A percentile compares a stretch with the other conserved stretches of the same genome.
Evolutionary conservation across 75 land plant genomes (phyloP).

Genomic region (Adiantum capillusveneris): DNA sequence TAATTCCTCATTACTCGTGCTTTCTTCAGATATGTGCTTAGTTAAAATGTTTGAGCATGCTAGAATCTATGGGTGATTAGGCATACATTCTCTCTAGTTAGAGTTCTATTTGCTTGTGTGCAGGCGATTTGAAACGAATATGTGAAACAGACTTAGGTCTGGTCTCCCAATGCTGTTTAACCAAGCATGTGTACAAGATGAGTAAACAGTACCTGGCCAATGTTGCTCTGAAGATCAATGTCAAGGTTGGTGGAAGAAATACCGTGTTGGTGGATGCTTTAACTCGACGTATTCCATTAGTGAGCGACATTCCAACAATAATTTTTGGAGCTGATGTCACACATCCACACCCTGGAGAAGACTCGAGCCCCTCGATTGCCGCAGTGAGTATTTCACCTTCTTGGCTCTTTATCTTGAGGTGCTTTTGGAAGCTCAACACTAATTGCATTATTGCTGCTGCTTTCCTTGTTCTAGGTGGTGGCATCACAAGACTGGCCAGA

Average conservation of each 20-base stretch:
- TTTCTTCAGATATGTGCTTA: too few relatives aligned
- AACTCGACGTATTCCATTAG: conserved; percentile 62
- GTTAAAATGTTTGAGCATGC: too few relatives aligned
- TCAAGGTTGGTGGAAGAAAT: conserved; percentile 95
- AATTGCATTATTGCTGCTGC: not conserved
- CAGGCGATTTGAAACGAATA: conserved; percentile 87
- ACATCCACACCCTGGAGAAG: conserved; percentile 93
- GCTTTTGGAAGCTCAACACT: too few relatives aligned
- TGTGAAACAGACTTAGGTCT: conserved; percentile 90
- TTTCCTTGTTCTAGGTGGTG: conserved; percentile 50
- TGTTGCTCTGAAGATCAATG: conserved; percentile 87
- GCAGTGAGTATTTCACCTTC: conserved; percentile 42
- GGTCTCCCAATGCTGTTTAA: conserved; percentile 83
- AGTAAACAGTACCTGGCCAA: conserved; percentile 89
- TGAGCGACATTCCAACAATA: conserved; percentile 91
- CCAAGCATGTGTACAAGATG: conserved; percentile 82
- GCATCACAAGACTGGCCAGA: conserved; percentile 99
- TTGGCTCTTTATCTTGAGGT: too few relatives aligned
- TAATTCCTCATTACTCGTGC: too few relatives aligned
- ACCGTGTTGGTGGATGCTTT: conserved; percentile 85
- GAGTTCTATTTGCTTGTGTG: too few relatives aligned
- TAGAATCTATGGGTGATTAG: too few relatives aligned
- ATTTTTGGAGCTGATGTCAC: conserved; percentile 99
- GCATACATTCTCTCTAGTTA: too few relatives aligned
- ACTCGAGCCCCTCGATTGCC: conserved; percentile 90